These are phyloP conservation scores for Xanthoparmelia taractica DNA, from an alignment of 495 filamentous ascomycete genomes.

Conservation along the genomic window DNA sequence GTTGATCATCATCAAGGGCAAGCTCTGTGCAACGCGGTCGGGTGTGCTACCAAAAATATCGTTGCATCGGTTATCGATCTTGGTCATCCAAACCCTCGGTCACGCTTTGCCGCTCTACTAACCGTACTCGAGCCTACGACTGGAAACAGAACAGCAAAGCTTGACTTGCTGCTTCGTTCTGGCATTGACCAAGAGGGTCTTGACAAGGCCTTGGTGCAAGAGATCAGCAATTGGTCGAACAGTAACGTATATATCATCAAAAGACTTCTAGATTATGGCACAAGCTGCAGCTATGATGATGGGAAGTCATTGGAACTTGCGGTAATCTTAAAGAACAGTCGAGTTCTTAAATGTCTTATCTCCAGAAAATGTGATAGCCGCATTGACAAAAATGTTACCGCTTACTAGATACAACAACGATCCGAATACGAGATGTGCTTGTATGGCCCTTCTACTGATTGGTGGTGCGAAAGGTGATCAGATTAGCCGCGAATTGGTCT, in stretches of 20 bases:
- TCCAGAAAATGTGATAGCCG: constrained; percentile 2
- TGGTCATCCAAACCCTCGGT: constrained; percentile 14
- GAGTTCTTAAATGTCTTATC: constrained; percentile 13
- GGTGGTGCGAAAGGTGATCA: constrained; percentile 14
- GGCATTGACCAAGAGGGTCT: constrained; percentile 17
- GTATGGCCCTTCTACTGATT: constrained; percentile 12
- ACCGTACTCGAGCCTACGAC: constrained; percentile 12
- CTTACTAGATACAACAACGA: constrained; percentile 5
- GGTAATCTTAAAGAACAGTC: not conserved
- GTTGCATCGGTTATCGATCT: constrained; percentile 13
- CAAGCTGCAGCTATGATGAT: constrained; percentile 15
- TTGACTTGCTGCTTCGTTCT: constrained; percentile 15
- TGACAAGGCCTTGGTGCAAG: constrained; percentile 13
- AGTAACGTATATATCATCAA: not conserved
- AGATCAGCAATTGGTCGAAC: constrained; percentile 9
- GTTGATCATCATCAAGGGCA: constrained; percentile 14
- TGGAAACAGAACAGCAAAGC: constrained; percentile 12
- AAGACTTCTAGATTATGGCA: constrained; percentile 10
- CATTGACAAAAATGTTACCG: constrained; percentile 6
- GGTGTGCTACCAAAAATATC: not conserved
- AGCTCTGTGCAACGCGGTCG: constrained; percentile 13
- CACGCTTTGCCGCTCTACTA: constrained; percentile 2
- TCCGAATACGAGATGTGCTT: not conserved
- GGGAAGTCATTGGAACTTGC: constrained; percentile 21
- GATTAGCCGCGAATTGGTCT: constrained; percentile 13